phyloP scores from a whole-genome alignment of 805 yeast genomes.

The Phaffomyces opuntiae region DNA sequence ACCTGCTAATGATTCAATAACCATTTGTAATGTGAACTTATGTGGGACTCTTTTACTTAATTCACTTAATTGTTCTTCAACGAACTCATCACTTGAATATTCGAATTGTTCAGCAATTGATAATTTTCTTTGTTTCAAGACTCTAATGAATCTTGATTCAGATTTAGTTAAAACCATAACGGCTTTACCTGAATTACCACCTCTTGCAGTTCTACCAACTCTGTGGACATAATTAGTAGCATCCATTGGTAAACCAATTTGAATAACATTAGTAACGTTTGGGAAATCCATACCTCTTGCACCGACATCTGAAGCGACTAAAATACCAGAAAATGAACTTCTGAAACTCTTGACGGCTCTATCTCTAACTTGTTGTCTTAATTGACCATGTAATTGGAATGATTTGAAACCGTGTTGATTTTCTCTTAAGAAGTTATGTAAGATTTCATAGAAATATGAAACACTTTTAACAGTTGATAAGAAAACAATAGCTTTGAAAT shows the following conservation, averaged over 20 bases:
- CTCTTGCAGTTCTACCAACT: constrained; percentile 95
- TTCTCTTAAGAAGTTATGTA: constrained; percentile 13
- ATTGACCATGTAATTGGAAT: constrained; percentile 60
- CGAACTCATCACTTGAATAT: constrained; percentile 31
- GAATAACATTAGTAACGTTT: constrained; percentile 77
- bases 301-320: constrained; percentile 87
- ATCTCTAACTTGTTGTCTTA: constrained; percentile 65
- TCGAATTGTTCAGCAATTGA: constrained; percentile 37
- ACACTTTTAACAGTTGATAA: constrained; percentile 71
- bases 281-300: constrained; percentile 98
- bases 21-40: constrained; percentile 24
- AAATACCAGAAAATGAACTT: constrained; percentile 40
- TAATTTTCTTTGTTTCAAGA: constrained; percentile 49
- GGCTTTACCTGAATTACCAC: constrained; percentile 74
- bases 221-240: constrained; percentile 83
- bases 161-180: constrained; percentile 46
- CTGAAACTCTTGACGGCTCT: constrained; percentile 49
- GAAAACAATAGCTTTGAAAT: constrained; percentile 77
- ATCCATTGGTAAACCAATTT: constrained; percentile 70
- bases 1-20: constrained; percentile 30
- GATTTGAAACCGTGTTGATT: constrained; percentile 25
- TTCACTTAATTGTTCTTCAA: constrained; percentile 25
- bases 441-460: constrained; percentile 34
- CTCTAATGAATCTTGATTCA: constrained; percentile 50
- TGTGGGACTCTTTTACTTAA: constrained; percentile 21